Evolutionary conservation across 768 basidiomycete species (phyloP).

Genomic region (Termitomyces sp.): DNA sequence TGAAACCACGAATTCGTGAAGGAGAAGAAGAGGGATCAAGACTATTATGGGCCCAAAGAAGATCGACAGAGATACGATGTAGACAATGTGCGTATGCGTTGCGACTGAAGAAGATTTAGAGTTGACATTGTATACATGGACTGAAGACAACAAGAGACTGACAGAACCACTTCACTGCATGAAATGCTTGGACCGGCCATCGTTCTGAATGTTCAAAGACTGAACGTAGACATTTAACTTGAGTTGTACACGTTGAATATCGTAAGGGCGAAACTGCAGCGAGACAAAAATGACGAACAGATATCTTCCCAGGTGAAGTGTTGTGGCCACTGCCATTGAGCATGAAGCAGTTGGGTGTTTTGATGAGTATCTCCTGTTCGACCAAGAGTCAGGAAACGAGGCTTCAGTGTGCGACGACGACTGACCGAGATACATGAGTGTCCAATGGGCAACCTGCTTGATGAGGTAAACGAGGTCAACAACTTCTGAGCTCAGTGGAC

Average conservation of each 20-base stretch:
- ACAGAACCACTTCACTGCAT: constrained; percentile 12
- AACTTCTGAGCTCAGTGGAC: neutral
- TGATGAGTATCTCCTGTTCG: neutral
- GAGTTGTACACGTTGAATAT: neutral
- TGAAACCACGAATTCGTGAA: constrained; percentile 28
- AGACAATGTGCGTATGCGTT: constrained; percentile 27
- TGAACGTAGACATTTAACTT: constrained; percentile 3
- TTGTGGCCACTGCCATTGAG: constrained; percentile 3
- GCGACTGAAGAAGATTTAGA: constrained; percentile 10
- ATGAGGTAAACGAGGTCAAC: constrained; percentile 1
- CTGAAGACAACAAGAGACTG: neutral
- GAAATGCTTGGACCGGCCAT: constrained; percentile 14
- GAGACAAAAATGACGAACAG: neutral
- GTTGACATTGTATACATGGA: neutral
- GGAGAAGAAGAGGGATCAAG: constrained; percentile 27
- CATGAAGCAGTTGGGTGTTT: neutral
- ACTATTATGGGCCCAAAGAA: constrained; percentile 39
- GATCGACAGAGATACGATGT: constrained; percentile 28
- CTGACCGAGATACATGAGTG: constrained; percentile 4
- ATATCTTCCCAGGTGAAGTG: neutral
- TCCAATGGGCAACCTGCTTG: constrained; percentile 4
- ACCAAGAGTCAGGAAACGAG: neutral
- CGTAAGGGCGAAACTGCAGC: neutral
- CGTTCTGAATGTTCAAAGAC: constrained; percentile 12
- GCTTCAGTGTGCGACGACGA: neutral